Evolutionary conservation across 495 filamentous ascomycete genomes (phyloP).

Genomic region (Hyaloscypha variabilis): DNA sequence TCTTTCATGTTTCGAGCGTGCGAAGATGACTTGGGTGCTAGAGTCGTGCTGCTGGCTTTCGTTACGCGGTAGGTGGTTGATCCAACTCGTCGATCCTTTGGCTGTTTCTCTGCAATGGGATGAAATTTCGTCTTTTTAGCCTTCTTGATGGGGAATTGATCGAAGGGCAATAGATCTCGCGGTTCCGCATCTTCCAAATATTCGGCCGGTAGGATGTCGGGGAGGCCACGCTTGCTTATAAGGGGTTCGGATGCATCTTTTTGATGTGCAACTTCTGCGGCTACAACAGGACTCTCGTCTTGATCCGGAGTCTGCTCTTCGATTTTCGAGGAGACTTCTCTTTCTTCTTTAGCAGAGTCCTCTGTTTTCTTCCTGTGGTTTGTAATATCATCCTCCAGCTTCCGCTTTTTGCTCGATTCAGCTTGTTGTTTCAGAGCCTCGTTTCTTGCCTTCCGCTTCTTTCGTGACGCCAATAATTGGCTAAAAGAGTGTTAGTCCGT

Average conservation of each 20-base stretch:
- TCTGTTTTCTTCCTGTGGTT: neutral
- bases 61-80: conserved; percentile 29
- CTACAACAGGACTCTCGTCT: neutral
- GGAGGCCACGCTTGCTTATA: conserved; percentile 3
- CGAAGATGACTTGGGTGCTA: conserved; percentile 27
- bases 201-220: conserved; percentile 28
- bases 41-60: conserved; percentile 10
- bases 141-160: neutral
- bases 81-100: conserved; percentile 29
- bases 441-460: conserved; percentile 29
- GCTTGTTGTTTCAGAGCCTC: conserved; percentile 26
- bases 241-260: neutral
- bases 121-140: conserved; percentile 31
- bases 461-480: conserved; percentile 22
- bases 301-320: neutral
- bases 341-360: neutral
- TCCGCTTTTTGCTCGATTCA: conserved; percentile 20
- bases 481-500: conserved; percentile 16
- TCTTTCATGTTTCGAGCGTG: conserved; percentile 27
- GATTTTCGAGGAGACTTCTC: neutral
- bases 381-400: conserved; percentile 3
- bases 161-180: neutral
- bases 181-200: conserved; percentile 28
- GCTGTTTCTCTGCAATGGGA: conserved; percentile 24
- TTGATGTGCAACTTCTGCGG: neutral